These are phyloP conservation scores for Ceratobasidium sp. DNA, from an alignment of 1,284 basidiomycete genomes.

Conservation along the genomic window DNA sequence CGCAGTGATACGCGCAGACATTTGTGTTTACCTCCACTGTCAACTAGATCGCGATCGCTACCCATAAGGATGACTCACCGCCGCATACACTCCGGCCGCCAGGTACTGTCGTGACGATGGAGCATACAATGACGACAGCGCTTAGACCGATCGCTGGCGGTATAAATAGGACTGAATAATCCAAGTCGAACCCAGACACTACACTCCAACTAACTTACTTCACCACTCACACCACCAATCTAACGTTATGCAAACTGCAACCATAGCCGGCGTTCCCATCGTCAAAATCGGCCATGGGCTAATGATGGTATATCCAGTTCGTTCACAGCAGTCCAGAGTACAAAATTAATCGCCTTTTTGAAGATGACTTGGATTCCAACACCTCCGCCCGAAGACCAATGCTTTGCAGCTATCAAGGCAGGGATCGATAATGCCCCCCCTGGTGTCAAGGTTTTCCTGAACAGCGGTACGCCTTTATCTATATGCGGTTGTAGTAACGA, in stretches of 20 bases:
- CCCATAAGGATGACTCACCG: not conserved
- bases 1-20: constrained; percentile 1
- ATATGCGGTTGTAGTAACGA: not conserved
- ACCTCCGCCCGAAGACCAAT: constrained; percentile 41
- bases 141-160: not conserved
- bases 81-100: not conserved
- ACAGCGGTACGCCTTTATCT: constrained; percentile 34
- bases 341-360: not conserved
- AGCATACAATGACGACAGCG: not conserved
- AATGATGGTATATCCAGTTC: constrained; percentile 13
- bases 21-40: not conserved
- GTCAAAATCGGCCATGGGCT: constrained; percentile 40
- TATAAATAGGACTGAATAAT: not conserved
- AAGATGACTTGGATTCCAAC: constrained; percentile 41
- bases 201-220: not conserved
- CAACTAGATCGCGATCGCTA: not conserved
- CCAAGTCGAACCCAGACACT: not conserved
- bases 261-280: constrained; percentile 24
- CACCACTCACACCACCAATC: not conserved
- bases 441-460: constrained; percentile 39
- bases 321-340: not conserved
- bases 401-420: constrained; percentile 42
- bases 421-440: constrained; percentile 39
- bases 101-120: not conserved
- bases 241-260: constrained; percentile 15